Base-by-base conservation (phyloP, 768 basidiomycete species). In the Mycena olivaceomarginata region DNA sequence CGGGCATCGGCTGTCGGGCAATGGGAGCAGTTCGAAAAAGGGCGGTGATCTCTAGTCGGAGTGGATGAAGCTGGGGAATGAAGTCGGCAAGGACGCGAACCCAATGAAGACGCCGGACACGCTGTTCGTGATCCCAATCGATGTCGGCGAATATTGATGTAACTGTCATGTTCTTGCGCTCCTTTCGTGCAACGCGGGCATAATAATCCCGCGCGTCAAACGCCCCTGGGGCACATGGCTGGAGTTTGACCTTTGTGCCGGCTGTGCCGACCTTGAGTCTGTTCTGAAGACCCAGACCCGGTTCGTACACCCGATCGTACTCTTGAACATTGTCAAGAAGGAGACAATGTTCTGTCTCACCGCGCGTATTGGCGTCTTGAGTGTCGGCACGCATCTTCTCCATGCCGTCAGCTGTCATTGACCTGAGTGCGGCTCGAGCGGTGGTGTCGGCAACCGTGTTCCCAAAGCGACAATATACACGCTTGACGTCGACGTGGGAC, bases 401-500 rank as follows among this genome's bases (percentile, higher is more conserved):
- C 16, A 79, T 63, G 53, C 74, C 67, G 8, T 75, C 72, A 12
- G 53, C 72, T 4, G 82, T 63, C 39, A 82, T 59, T 0, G 80
- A 68, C n/a, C 80, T 76, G 0, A 82, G 77, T 1, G 77, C 81
- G 9, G 72, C 62, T 1, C 77, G 77, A 8, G 77, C 66, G 2
- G 82, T 80, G 9, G 73, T 76, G 39, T 83, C 81, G 48, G 67
- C 53, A 18, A 83, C 79, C 37, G 59, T 56, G 31, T 74, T 67
- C 18, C 82, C 81, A 20, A 83, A 77, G 2, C 80, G 74, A 57
- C 78, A 76, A 39, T 76, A 79, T 3, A 80, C 67, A 2, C 81
- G 77, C 53, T 83, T 83, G 70, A 77, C 64, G 53, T 82, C 80
- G 20, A 83, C 65, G 62, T 83, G 82, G 12, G 82, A 72, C 51